Percentiles rank a stretch among this genome's conserved stretches.
Evolutionary conservation across 2,329 filamentous ascomycete species (phyloP).

Genomic region (Myriosclerotinia scirpicola): DNA sequence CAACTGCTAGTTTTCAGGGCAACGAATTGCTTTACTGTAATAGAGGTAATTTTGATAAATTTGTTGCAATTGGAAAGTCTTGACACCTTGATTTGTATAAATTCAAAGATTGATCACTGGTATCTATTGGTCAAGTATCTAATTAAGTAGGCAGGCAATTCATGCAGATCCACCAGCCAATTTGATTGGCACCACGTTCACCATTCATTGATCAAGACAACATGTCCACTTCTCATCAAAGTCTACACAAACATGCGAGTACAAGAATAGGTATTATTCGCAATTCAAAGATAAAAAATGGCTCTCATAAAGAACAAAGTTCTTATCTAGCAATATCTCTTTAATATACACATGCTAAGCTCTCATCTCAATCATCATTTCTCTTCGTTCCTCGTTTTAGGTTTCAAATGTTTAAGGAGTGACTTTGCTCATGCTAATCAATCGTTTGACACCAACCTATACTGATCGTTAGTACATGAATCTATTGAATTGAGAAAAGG

Average conservation of each 20-base stretch:
- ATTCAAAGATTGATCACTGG: background rate
- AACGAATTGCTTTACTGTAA: background rate
- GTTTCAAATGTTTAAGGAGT: conserved; percentile 49
- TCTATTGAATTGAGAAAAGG: background rate
- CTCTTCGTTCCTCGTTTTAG: background rate
- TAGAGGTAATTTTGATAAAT: background rate
- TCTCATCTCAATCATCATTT: conserved; percentile 14
- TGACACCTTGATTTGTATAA: background rate
- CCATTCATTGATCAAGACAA: background rate
- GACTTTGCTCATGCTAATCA: conserved; percentile 77
- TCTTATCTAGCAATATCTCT: conserved; percentile 17
- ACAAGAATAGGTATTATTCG: background rate
- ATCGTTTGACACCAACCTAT: conserved; percentile 72
- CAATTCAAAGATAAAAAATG: background rate
- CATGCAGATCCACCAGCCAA: background rate
- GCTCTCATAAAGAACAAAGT: conserved; percentile 4
- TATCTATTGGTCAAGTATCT: background rate
- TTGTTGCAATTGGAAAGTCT: background rate
- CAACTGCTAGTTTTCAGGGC: background rate
- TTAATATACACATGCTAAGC: conserved; percentile 22
- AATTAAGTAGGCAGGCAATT: background rate
- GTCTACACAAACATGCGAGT: background rate
- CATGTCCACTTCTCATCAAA: background rate
- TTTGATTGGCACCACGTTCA: conserved; percentile 6
- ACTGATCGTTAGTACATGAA: conserved; percentile 44